phyloP scores from a whole-genome alignment of 257 asterid species.

The Nicotiana tomentosiformis region DNA sequence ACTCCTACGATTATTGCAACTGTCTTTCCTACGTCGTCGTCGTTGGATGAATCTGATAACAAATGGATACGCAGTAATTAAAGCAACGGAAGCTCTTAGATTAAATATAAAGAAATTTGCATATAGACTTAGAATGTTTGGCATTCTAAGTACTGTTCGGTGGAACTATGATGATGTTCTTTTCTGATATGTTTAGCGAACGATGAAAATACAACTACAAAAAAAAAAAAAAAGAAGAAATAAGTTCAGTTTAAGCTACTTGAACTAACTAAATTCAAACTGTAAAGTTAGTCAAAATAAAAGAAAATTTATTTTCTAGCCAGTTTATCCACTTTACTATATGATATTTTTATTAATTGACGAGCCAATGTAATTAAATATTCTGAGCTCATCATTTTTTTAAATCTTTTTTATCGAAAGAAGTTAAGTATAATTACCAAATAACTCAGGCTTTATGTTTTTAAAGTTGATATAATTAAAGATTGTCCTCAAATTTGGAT shows the following conservation, averaged over 20 bases:
- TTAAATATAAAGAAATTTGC: background rate
- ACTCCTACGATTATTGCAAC: constrained; percentile 76
- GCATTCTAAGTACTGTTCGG: no score
- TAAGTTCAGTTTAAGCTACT: background rate
- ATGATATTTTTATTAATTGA: background rate
- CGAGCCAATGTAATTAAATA: background rate
- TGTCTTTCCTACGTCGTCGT: constrained; percentile 63
- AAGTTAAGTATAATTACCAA: background rate
- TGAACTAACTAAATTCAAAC: background rate
- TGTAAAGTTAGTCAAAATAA: background rate
- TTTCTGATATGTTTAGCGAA: background rate
- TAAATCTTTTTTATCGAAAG: background rate
- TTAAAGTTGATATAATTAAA: background rate
- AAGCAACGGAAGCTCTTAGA: background rate
- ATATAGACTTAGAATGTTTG: background rate
- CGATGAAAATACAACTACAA: background rate
- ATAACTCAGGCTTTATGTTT: no score
- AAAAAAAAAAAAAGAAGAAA: background rate
- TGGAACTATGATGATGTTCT: background rate
- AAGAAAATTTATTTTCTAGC: background rate
- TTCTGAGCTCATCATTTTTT: background rate
- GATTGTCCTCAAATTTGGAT: no score
- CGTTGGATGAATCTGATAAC: constrained; percentile 38
- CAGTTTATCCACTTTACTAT: background rate
- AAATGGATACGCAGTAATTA: background rate